Evolutionary conservation across 1,284 basidiomycete genomes (phyloP).

Genomic region (Tilletiopsis washingtonensis): DNA sequence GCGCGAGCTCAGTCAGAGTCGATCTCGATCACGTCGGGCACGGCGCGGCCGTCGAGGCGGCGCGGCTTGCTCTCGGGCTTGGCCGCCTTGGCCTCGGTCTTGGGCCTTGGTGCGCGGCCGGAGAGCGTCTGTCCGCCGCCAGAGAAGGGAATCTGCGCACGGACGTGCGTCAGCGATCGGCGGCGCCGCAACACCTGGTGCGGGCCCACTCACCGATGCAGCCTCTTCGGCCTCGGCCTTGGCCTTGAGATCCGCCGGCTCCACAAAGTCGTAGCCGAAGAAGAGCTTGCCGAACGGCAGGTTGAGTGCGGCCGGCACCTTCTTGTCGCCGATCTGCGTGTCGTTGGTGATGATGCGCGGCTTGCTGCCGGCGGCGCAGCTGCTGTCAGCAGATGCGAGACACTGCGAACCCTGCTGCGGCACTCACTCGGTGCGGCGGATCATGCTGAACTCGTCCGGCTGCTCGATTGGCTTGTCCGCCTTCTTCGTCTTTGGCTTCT

Average conservation of each 20-base stretch:
- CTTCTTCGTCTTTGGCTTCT: slow-evolving; percentile 40
- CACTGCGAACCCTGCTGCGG: neutral
- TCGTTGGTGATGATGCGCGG: slow-evolving; percentile 77
- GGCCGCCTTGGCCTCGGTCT: neutral
- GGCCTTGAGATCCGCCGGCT: slow-evolving; percentile 30
- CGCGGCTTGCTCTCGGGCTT: neutral
- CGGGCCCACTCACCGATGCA: neutral
- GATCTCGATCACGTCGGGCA: neutral
- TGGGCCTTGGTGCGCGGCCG: slow-evolving; percentile 3
- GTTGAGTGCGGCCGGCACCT: slow-evolving; percentile 80
- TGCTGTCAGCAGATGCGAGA: slow-evolving; percentile 21
- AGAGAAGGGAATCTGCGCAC: slow-evolving; percentile 3
- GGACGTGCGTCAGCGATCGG: neutral
- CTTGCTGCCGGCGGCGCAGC: slow-evolving; percentile 54
- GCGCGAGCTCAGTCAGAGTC: too few relatives aligned
- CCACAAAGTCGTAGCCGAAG: slow-evolving; percentile 41
- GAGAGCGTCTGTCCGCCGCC: slow-evolving; percentile 5
- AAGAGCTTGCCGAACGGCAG: slow-evolving; percentile 66
- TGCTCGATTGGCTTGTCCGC: slow-evolving; percentile 42
- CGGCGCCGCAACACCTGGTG: neutral
- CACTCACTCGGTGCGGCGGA: slow-evolving; percentile 37
- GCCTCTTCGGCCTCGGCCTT: neutral
- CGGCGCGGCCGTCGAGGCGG: neutral
- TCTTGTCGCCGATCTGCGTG: slow-evolving; percentile 61
- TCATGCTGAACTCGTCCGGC: slow-evolving; percentile 36